These are phyloP conservation scores for Mycena polygramma DNA, from an alignment of 768 basidiomycete genomes.

Conservation along the genomic window DNA sequence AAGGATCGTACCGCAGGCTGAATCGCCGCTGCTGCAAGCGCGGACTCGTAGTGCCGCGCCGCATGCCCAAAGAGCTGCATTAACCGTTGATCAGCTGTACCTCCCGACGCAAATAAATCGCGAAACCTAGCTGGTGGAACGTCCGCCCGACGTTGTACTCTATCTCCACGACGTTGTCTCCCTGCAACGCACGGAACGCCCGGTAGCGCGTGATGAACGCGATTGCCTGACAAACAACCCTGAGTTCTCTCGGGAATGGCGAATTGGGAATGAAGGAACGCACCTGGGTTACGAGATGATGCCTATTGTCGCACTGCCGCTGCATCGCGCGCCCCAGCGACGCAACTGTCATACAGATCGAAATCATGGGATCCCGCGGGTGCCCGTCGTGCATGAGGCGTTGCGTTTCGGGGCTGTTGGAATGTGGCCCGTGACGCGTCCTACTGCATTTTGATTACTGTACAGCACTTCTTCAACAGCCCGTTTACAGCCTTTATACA, in stretches of 20 bases:
- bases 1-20: slow-evolving; percentile 39
- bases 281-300: slow-evolving; percentile 84
- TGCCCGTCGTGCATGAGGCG: too few species aligned
- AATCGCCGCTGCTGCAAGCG: slow-evolving; percentile 58
- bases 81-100: not conserved
- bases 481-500: too few species aligned
- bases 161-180: slow-evolving; percentile 73
- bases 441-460: too few species aligned
- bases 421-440: too few species aligned
- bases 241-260: not conserved
- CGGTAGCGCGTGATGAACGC: slow-evolving; percentile 90
- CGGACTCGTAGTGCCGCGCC: slow-evolving; percentile 85
- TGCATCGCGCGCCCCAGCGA: slow-evolving; percentile 94
- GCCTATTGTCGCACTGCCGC: slow-evolving; percentile 93
- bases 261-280: not conserved
- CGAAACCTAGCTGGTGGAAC: slow-evolving; percentile 91
- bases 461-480: too few species aligned
- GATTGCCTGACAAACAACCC: slow-evolving; percentile 54
- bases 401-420: too few species aligned
- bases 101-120: not conserved
- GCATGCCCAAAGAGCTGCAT: slow-evolving; percentile 86
- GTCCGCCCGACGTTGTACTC: slow-evolving; percentile 94
- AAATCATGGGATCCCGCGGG: slow-evolving; percentile 90
- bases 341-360: slow-evolving; percentile 84
- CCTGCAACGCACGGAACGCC: slow-evolving; percentile 61